phyloP scores from a whole-genome alignment of 176 grass and related monocot species.

The Oryza meyeriana region DNA sequence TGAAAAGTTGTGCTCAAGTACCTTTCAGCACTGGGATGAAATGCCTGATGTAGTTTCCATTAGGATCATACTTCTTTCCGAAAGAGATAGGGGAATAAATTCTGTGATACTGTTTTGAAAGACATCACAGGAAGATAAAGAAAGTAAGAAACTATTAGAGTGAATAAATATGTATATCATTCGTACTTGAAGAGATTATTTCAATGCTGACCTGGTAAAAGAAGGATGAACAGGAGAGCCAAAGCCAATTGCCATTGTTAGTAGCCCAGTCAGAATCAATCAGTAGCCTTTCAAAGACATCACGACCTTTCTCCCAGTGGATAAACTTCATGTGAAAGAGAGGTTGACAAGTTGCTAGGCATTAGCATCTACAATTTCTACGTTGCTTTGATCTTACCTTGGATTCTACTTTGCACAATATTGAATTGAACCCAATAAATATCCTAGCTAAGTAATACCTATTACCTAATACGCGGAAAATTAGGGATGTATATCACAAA shows the following conservation, averaged over 20 bases:
- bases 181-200: background rate
- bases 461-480: background rate
- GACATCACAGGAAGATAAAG: background rate
- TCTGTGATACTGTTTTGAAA: conserved; percentile 57
- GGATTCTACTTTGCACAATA: background rate
- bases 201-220: conserved; percentile 65
- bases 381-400: background rate
- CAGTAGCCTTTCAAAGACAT: conserved; percentile 83
- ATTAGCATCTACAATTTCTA: background rate
- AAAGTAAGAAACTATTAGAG: conserved; percentile 1
- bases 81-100: conserved; percentile 92
- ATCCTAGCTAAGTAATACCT: background rate
- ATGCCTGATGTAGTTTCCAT: conserved; percentile 79
- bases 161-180: conserved; percentile 10
- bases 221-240: conserved; percentile 96
- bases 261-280: conserved; percentile 94
- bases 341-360: background rate
- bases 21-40: conserved; percentile 87
- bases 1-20: conserved; percentile 27
- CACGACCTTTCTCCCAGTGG: conserved; percentile 93
- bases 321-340: conserved; percentile 63
- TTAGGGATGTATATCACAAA: background rate
- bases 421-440: background rate
- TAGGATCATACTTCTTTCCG: conserved; percentile 89
- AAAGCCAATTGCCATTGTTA: conserved; percentile 92